Conservation (phyloP, 2,329 filamentous ascomycete genomes). For the Microcyclospora pomicola region DNA sequence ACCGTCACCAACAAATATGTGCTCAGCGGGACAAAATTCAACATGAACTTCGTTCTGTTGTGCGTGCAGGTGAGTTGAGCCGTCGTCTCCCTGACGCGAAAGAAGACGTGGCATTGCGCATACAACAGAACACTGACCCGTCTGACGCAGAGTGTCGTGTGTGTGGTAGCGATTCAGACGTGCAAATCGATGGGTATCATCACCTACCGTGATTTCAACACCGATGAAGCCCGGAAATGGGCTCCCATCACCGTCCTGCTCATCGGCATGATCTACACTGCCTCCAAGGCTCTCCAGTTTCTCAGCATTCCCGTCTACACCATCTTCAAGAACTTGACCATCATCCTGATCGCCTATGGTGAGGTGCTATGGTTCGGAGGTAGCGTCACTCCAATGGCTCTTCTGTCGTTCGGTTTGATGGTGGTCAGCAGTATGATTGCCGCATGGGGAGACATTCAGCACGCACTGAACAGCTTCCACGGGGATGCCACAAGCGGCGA, state of each 20-base stretch:
- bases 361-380: constrained; percentile 98
- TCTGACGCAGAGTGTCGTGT: constrained; percentile 61
- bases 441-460: constrained; percentile 92
- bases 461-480: constrained; percentile 51
- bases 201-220: constrained; percentile 69
- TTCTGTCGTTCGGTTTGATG: constrained; percentile 94
- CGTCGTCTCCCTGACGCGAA: neutral
- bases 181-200: constrained; percentile 76
- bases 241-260: constrained; percentile 91
- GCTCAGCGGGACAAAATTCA: constrained; percentile 79
- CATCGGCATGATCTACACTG: constrained; percentile 98
- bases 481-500: constrained; percentile 35
- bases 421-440: constrained; percentile 88
- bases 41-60: constrained; percentile 91
- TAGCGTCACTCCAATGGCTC: constrained; percentile 69
- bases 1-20: constrained; percentile 99
- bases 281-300: constrained; percentile 88
- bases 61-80: constrained; percentile 65
- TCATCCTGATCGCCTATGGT: constrained; percentile 95
- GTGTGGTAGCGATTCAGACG: constrained; percentile 66
- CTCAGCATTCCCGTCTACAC: constrained; percentile 97
- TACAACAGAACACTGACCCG: constrained; percentile 4
- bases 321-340: constrained; percentile 99
- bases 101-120: neutral
- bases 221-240: constrained; percentile 88